Conservation (phyloP, 305 asterid species). For the Lippia alba region DNA sequence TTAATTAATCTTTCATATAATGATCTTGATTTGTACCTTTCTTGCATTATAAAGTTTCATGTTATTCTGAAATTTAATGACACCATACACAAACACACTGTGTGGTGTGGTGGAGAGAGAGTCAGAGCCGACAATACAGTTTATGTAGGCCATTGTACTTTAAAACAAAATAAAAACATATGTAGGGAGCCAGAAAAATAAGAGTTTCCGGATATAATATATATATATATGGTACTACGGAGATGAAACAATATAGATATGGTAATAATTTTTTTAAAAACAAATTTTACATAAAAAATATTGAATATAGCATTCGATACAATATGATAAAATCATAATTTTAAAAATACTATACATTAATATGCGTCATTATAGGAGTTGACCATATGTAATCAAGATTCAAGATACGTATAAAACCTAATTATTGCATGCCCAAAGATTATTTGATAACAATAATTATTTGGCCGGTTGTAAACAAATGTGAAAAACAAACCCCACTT, state of each 20-base stretch:
- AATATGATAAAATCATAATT: too few species aligned
- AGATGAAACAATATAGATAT: too few species aligned
- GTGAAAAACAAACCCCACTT: background rate
- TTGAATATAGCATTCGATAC: too few species aligned
- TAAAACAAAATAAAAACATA: background rate
- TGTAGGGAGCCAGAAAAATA: too few species aligned
- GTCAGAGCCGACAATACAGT: too few species aligned
- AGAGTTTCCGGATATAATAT: too few species aligned
- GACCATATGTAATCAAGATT: slow-evolving; percentile 29
- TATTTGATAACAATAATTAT: slow-evolving; percentile 29
- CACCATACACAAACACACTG: background rate
- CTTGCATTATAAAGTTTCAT: background rate
- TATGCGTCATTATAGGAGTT: slow-evolving; percentile 13
- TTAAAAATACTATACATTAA: too few species aligned
- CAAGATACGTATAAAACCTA: slow-evolving; percentile 20
- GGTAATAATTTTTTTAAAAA: too few species aligned
- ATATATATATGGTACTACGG: too few species aligned
- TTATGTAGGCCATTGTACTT: background rate
- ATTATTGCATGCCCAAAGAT: slow-evolving; percentile 22
- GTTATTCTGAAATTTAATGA: too few species aligned
- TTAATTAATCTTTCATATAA: background rate
- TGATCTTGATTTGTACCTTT: background rate
- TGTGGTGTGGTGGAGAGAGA: background rate
- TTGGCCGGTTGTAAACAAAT: slow-evolving; percentile 38
- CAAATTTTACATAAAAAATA: too few species aligned